Percentiles rank a stretch among this genome's conserved stretches.
These are phyloP conservation scores for Hemisphaericaspora subhashii DNA, from an alignment of 1,139 yeast species.

Conservation along the genomic window DNA sequence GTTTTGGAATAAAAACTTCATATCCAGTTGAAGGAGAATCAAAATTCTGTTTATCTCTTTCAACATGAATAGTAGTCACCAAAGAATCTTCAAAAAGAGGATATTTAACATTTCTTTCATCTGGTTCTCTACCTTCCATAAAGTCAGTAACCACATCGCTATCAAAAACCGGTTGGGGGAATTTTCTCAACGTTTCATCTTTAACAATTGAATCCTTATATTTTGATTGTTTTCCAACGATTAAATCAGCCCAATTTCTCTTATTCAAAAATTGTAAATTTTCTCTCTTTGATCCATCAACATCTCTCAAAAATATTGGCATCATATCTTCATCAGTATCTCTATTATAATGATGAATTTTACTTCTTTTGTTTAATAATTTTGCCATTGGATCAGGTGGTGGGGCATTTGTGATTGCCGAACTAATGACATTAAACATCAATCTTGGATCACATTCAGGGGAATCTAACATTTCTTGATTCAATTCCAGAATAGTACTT, in stretches of 20 bases:
- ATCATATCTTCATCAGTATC: constrained; percentile 79
- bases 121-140: constrained; percentile 12
- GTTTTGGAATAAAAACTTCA: constrained; percentile 68
- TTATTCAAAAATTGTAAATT: constrained; percentile 68
- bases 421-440: constrained; percentile 79
- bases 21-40: constrained; percentile 63
- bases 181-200: constrained; percentile 18
- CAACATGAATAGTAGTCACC: constrained; percentile 72
- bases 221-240: constrained; percentile 37
- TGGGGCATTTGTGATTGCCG: constrained; percentile 90
- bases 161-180: constrained; percentile 31
- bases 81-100: constrained; percentile 60
- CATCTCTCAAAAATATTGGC: constrained; percentile 64
- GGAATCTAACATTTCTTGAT: constrained; percentile 37
- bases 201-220: constrained; percentile 22
- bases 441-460: constrained; percentile 75
- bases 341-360: constrained; percentile 62
- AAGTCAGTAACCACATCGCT: constrained; percentile 11
- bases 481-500: constrained; percentile 31
- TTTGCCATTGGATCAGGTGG: constrained; percentile 87
- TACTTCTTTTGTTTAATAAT: constrained; percentile 63
- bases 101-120: constrained; percentile 36
- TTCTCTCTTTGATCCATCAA: constrained; percentile 54
- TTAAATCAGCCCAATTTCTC: constrained; percentile 70
- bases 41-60: constrained; percentile 52